Evolutionary conservation across 2,329 filamentous ascomycete species (phyloP), one percentile per base, ranked within the genome.

Genomic region (Botrytis hyacinthi): DNA sequence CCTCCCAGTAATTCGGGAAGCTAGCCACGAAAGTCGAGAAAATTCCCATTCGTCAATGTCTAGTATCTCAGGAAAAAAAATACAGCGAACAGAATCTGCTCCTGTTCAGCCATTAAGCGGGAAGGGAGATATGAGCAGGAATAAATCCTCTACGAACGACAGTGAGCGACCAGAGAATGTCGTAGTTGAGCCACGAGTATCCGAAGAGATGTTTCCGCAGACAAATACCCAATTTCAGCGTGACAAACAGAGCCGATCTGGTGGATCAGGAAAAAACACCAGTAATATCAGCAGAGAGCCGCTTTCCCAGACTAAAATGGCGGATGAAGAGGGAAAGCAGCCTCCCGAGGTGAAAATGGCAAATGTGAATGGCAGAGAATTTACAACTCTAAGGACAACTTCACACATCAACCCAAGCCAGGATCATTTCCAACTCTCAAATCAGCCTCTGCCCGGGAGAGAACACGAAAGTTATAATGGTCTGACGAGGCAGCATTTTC

Each of bases 1-100:
- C 42, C 51, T 78, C 48, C 77, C 77, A 29, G 32, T 77, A 9
- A 59, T 71, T 16, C 59, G 42, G 71, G 32, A 48, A 32, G 29
- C 26, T 73, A 63, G 37, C 37, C 22, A 35, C 1, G 62, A 66
- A 46, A 63, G 60, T 40, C 22, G 22, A 51, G 46, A 62, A 35
- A 65, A 35, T 7, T 22, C 32, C 20, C 12, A 7, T 16, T 51
- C 14, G 9, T 42, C 29, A 35, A 35, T 46, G 37, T 40, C 40
- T n/a, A 18, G 37, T 20, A 63, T 35, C 10, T 3, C 57, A 32
- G 54, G 32, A 44, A 18, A 74, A n/a, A n/a, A 14, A 10, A 61
- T 66, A 57, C 37, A 37, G 32, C 66, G 65, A 70, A 70, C 65
- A 20, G 44, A 62, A 51, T 68, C 62, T 42, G 70, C 66, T 54